Evolutionary conservation across 140 eudicot species (phyloP), one percentile per base, ranked within the genome.

Genomic region (Stevia rebaudiana): DNA sequence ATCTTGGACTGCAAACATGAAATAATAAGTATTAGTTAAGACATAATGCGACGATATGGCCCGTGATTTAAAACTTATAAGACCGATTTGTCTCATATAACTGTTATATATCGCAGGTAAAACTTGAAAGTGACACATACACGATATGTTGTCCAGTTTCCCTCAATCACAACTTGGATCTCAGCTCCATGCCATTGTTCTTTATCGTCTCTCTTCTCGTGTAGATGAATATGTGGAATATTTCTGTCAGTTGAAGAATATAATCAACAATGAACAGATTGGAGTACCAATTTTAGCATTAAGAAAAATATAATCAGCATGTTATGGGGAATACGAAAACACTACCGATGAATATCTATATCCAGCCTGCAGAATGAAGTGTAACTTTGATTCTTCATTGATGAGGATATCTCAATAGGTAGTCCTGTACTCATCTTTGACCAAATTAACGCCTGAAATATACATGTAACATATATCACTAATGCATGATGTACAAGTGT

Each of bases 351-450:
- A 63, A 94, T 94, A 70, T 94, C 97, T 55, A 94, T 94, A 73
- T 94, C 99, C 82, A 94, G 86, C 82, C 95, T 78, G 86, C 99
- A 94, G 71, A 94, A 88, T 11, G 99, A 25, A 50, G 80, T 39
- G 78, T 75, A 94, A 57, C 39, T 83, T 75, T 94, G 99, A 72
- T 84, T 72, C 72, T 83, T 81, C 99, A 94, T 94, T 65, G 99
- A 86, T 62, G 99, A 88, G 24, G 91, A 70, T 66, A 94, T 94
- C 82, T 94, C 99, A 67, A 94, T 94, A 40, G 99, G 97, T 74
- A 94, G 83, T 71, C 99, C 99, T n/a, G 99, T 94, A 81, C 99
- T 94, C 99, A 94, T 94, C 84, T 94, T 94, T 69, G 99, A 94
- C 99, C 99, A 94, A 69, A 94, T 94, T 62, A 94, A 80, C 11